Evolutionary conservation across 768 basidiomycete species (phyloP), one percentile per base, ranked within the genome.

Genomic region (Mycena latifolia): DNA sequence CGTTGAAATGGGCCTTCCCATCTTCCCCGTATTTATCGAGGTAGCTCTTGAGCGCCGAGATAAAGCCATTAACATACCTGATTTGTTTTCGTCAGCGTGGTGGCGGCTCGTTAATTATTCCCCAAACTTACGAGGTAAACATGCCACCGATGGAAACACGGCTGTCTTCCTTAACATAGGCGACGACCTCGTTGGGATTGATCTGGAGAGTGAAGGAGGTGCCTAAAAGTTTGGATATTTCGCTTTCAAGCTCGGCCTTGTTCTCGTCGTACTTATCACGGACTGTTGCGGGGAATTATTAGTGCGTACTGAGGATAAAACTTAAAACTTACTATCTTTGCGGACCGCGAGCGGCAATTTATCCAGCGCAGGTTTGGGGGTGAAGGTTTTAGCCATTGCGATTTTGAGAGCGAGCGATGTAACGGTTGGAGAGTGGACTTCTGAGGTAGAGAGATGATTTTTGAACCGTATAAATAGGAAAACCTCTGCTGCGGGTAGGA

Each of bases 1-100:
- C 74, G 65, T 80, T 79, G 75, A 81, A 79, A 63, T 78, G 74
- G 17, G 61, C 67, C 61, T 77, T 78, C 20, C 79, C 80, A 18
- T 77, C 72, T 10, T 80, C 77, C 17, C 75, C 77, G 55, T 72
- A 81, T 15, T 74, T 73, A 7, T 76, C 67, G 14, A 77, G 35
- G 68, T 74, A 80, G 53, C 52, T 65, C 61, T 74, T 74, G 61
- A 80, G 58, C 14, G 75, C 79, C 18, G 56, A 65, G 47, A 77
- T 61, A 68, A 82, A 78, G 37, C 79, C 77, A 22, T 79, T 77
- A 39, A 77, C 72, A 62, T 82, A 82, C 20, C 81, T 81, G 25
- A n/a, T 47, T 12, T 2, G 20, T 24, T 41, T 27, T 22, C 29
- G 62, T 63, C 46, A 50, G 39, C 37, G 4, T 31, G 7, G 17